Evolutionary conservation across 2,329 filamentous ascomycete species (phyloP), one percentile per base, ranked within the genome.

Genomic region (Trichoderma sp.): DNA sequence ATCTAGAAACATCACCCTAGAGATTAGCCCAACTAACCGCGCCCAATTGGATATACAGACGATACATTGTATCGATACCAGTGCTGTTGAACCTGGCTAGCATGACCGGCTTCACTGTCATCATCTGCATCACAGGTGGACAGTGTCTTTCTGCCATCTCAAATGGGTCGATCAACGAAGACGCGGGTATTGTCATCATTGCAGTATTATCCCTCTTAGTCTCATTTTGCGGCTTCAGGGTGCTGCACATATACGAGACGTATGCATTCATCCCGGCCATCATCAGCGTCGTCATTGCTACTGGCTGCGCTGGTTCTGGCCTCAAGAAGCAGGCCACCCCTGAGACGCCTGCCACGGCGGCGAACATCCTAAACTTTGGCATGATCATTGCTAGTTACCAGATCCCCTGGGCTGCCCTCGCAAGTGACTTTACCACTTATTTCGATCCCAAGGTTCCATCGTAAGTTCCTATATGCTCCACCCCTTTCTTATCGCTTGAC

Each of bases 311-410:
- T 35, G 85, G 84, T 1, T 79, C 79, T 5, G 75, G 81, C 17
- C 80, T 89, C 29, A 75, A 74, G 15, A 74, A 84, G 29, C 87
- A 89, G 73, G 79, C 80, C 0, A 69, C 73, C 17, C 78, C 81
- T 0, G 71, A 75, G 1, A 73, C 76, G 22, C 77, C 82, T 0
- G 75, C 84, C 0, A 80, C 81, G 1, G 82, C 85, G 0, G 74
- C 79, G 2, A 76, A 80, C 12, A 76, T 89, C 2, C 73, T 89
- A 5, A 84, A 80, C 34, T 90, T 87, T 70, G 87, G 82, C 57
- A 87, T 86, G 78, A 83, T 89, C 61, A 83, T 90, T 4, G 86
- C 88, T 0, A 86, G 85, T 0, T 89, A 88, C 73, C 85, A 89
- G 80, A 82, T 90, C 2, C 87, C 88, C 0, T 90, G 86, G 82